These are phyloP conservation scores for Spencermartinsiella europaea DNA, from an alignment of 805 yeast species.

Conservation along the genomic window DNA sequence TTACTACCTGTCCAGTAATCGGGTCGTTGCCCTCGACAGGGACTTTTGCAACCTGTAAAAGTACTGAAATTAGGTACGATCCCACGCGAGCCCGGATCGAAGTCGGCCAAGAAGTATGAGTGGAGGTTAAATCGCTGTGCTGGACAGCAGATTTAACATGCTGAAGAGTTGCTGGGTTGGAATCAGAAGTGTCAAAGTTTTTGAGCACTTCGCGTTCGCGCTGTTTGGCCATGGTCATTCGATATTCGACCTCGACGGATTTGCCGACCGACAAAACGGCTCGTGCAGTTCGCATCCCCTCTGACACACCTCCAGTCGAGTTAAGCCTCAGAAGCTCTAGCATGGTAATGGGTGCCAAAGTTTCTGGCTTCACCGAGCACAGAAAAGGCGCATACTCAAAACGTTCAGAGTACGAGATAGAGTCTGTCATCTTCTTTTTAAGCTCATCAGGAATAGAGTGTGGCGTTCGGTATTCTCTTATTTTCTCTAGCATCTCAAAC, in stretches of 20 bases:
- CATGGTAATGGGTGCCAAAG: slow-evolving; percentile 77
- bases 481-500: slow-evolving; percentile 47
- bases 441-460: slow-evolving; percentile 21
- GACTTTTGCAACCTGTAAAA: slow-evolving; percentile 78
- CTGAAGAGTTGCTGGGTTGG: slow-evolving; percentile 6
- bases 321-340: slow-evolving; percentile 72
- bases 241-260: slow-evolving; percentile 79
- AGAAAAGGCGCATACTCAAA: slow-evolving; percentile 70
- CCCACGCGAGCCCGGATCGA: slow-evolving; percentile 68
- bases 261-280: slow-evolving; percentile 78
- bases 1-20: slow-evolving; percentile 57
- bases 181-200: slow-evolving; percentile 43
- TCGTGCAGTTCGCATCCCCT: slow-evolving; percentile 80
- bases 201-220: slow-evolving; percentile 40
- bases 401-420: slow-evolving; percentile 22
- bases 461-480: slow-evolving; percentile 28
- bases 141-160: slow-evolving; percentile 33
- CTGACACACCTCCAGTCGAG: slow-evolving; percentile 64
- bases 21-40: slow-evolving; percentile 80
- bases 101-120: slow-evolving; percentile 45
- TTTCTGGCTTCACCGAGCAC: slow-evolving; percentile 66
- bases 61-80: slow-evolving; percentile 64
- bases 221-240: slow-evolving; percentile 14
- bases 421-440: slow-evolving; percentile 14
- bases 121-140: slow-evolving; percentile 33